These are phyloP conservation scores for Luffa acutangula DNA, from an alignment of 306 rosid genomes.

Conservation along the genomic window DNA sequence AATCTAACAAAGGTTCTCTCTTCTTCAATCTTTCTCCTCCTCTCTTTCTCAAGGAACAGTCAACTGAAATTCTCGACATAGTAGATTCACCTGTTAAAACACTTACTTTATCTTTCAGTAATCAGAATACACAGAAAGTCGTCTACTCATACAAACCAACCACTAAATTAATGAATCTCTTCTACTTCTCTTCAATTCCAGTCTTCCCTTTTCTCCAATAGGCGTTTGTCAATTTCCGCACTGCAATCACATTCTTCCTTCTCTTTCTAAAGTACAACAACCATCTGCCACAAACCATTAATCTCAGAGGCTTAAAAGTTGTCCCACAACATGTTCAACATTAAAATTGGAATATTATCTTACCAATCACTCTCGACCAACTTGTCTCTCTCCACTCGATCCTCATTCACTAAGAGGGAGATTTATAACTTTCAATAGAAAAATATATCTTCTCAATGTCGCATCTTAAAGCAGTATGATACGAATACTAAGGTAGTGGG, in stretches of 20 bases:
- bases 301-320: background rate
- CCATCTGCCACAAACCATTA: background rate
- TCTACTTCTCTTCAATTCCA: background rate
- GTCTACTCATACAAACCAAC: background rate
- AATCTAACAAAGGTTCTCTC: background rate
- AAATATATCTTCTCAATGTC: constrained; percentile 2
- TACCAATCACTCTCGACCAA: background rate
- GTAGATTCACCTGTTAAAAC: background rate
- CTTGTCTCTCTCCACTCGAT: background rate
- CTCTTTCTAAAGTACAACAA: background rate
- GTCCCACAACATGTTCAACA: background rate
- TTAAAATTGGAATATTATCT: background rate
- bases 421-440: background rate
- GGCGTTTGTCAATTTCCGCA: background rate
- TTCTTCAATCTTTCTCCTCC: background rate
- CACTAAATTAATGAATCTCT: background rate
- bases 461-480: background rate
- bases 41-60: background rate
- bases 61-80: background rate
- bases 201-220: background rate
- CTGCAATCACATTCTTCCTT: background rate
- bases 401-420: constrained; percentile 1
- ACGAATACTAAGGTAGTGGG: constrained; percentile 6
- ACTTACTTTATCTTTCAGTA: background rate
- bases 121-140: background rate